phyloP scores from a whole-genome alignment of 805 yeast species.

The Clavispora vitiphila region DNA sequence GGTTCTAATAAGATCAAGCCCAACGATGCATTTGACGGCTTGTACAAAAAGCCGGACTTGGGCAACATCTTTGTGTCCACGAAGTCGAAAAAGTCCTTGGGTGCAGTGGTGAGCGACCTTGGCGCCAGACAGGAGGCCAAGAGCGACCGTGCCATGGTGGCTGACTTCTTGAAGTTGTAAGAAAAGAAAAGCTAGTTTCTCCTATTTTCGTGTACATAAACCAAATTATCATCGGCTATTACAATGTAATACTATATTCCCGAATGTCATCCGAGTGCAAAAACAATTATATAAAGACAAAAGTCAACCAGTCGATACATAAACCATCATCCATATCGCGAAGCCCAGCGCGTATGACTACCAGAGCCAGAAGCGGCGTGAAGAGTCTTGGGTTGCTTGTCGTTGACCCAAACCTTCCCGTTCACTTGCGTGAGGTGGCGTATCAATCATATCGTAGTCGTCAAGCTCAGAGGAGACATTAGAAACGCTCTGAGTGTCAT shows the following conservation, averaged over 20 bases:
- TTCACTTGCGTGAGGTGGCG: slow-evolving; percentile 5
- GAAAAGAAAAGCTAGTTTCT: not conserved
- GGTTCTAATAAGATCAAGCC: slow-evolving; percentile 73
- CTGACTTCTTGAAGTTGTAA: slow-evolving; percentile 26
- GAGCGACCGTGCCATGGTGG: slow-evolving; percentile 27
- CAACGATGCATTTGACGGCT: slow-evolving; percentile 69
- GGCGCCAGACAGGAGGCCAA: slow-evolving; percentile 19
- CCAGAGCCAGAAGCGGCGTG: slow-evolving; percentile 4
- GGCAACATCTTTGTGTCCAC: slow-evolving; percentile 36
- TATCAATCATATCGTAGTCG: slow-evolving; percentile 46
- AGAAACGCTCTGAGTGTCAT: not conserved
- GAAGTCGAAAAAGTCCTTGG: slow-evolving; percentile 22
- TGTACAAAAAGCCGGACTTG: slow-evolving; percentile 42
- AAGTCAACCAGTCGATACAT: not conserved
- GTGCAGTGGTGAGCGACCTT: slow-evolving; percentile 14
- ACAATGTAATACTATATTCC: not conserved
- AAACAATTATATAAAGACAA: not conserved
- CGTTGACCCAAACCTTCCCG: not conserved
- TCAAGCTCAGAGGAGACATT: slow-evolving; percentile 7
- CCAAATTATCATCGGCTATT: not conserved
- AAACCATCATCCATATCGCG: not conserved
- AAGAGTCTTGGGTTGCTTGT: not conserved
- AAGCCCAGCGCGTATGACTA: not conserved
- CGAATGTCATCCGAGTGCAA: not conserved
- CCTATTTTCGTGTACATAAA: not conserved